Conservation (phyloP, 768 basidiomycete genomes). For the Rubroboletus pulcherrimus region DNA sequence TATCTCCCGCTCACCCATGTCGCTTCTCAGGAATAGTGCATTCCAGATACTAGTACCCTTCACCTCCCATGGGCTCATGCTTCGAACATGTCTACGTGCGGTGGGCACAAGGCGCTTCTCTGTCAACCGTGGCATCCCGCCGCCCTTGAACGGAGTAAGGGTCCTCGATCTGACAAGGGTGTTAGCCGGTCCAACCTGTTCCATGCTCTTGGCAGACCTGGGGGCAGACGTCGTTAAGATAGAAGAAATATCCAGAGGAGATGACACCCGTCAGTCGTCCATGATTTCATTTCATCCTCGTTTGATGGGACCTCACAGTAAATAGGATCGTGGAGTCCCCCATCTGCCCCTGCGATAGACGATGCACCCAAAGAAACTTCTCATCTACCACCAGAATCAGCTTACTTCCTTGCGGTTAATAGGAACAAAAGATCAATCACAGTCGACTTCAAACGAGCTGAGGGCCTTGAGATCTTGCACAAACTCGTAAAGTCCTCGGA, state of each 20-base stretch:
- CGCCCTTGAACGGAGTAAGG: constrained; percentile 74
- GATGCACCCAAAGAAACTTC: constrained; percentile 50
- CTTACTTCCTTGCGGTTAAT: constrained; percentile 88
- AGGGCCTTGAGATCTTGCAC: constrained; percentile 72
- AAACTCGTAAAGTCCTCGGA: constrained; percentile 73
- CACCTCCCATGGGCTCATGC: background rate
- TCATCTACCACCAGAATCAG: constrained; percentile 83
- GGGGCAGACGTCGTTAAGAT: constrained; percentile 94
- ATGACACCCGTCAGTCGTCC: constrained; percentile 73
- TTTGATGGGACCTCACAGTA: constrained; percentile 13
- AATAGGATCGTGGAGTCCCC: constrained; percentile 64
- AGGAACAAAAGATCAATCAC: constrained; percentile 88
- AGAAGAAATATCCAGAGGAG: constrained; percentile 75
- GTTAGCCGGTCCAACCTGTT: constrained; percentile 87
- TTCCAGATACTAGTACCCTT: background rate
- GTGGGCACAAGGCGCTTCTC: constrained; percentile 13
- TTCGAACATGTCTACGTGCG: background rate
- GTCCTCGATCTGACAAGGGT: constrained; percentile 90
- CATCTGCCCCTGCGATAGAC: constrained; percentile 48
- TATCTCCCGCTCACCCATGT: constrained; percentile 7
- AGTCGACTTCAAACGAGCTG: constrained; percentile 77
- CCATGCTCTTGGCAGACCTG: constrained; percentile 90
- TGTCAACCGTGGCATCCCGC: constrained; percentile 51
- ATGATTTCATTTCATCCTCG: constrained; percentile 4
- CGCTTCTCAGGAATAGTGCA: background rate